These are phyloP conservation scores for Hyaloperonospora arabidopsidis DNA, from an alignment of 352 stramenopile species.

Conservation along the genomic window DNA sequence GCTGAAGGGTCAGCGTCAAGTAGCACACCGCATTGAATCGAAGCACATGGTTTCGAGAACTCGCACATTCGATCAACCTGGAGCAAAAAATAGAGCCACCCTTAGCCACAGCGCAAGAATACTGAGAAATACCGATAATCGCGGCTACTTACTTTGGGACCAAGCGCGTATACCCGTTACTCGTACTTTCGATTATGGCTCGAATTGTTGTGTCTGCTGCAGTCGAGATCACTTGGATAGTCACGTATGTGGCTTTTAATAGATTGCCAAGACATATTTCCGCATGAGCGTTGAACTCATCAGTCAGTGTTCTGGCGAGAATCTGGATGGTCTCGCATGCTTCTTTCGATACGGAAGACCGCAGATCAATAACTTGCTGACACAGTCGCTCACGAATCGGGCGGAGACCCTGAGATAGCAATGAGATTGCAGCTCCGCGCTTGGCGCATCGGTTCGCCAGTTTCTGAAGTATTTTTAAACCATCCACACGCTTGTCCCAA, in stretches of 20 bases:
- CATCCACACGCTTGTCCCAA: conserved; percentile 72
- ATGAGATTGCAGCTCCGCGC: conserved; percentile 19
- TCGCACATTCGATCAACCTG: conserved; percentile 69
- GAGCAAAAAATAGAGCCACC: conserved; percentile 4
- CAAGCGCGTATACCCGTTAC: conserved; percentile 58
- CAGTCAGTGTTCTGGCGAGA: conserved; percentile 46
- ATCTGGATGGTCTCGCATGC: conserved; percentile 65
- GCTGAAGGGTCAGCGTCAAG: conserved; percentile 62
- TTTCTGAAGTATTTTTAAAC: conserved; percentile 54
- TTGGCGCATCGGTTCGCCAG: conserved; percentile 39
- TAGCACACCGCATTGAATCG: conserved; percentile 65
- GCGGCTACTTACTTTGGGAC: conserved; percentile 54
- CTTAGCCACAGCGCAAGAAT: not conserved
- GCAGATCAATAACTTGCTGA: conserved; percentile 66
- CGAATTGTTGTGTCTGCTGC: conserved; percentile 63
- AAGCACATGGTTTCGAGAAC: conserved; percentile 68
- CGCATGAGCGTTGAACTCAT: conserved; percentile 74
- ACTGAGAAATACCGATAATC: not conserved
- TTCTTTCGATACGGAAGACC: conserved; percentile 71
- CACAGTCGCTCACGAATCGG: conserved; percentile 54
- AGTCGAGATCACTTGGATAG: conserved; percentile 78
- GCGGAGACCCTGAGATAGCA: conserved; percentile 35
- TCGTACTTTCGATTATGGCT: conserved; percentile 68
- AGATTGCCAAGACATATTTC: conserved; percentile 60
- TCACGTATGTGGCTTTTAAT: conserved; percentile 84